phyloP scores from a whole-genome alignment of 768 basidiomycete genomes.

The Butyriboletus loyo region DNA sequence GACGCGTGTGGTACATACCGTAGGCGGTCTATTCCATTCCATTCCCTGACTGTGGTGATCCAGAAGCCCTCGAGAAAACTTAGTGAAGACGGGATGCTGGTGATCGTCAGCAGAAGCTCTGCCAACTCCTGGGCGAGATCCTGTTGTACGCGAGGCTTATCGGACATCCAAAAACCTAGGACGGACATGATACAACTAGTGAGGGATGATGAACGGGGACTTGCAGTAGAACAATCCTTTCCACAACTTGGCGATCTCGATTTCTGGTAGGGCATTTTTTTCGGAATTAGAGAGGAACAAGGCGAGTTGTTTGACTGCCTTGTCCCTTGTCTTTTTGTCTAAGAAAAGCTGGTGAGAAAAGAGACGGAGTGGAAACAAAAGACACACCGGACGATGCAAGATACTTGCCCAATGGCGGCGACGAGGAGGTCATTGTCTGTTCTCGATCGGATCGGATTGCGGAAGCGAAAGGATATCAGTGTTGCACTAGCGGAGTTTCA shows the following conservation, averaged over 20 bases:
- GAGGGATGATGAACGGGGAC: slow-evolving; percentile 18
- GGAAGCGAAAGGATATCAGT: slow-evolving; percentile 10
- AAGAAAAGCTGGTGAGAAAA: background rate
- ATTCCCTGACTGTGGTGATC: slow-evolving; percentile 86
- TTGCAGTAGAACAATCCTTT: slow-evolving; percentile 96
- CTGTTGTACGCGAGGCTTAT: slow-evolving; percentile 96
- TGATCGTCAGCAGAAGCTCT: slow-evolving; percentile 71
- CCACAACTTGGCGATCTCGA: slow-evolving; percentile 92
- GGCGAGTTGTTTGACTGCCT: slow-evolving; percentile 77
- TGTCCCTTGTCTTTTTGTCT: slow-evolving; percentile 94
- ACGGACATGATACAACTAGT: background rate
- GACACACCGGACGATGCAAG: slow-evolving; percentile 84
- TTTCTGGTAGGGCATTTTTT: slow-evolving; percentile 56
- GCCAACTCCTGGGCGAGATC: slow-evolving; percentile 84
- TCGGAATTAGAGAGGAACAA: slow-evolving; percentile 71
- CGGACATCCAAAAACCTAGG: slow-evolving; percentile 98
- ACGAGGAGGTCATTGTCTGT: slow-evolving; percentile 36
- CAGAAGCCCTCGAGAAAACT: slow-evolving; percentile 88
- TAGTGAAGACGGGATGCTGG: slow-evolving; percentile 54
- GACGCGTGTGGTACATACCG: slow-evolving; percentile 48
- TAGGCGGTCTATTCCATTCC: slow-evolving; percentile 88
- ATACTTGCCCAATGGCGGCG: slow-evolving; percentile 79
- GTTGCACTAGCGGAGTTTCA: no score
- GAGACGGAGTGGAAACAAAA: background rate
- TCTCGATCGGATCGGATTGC: slow-evolving; percentile 18